phyloP scores from a whole-genome alignment of 805 yeast species.

The Wickerhamiella azyma region DNA sequence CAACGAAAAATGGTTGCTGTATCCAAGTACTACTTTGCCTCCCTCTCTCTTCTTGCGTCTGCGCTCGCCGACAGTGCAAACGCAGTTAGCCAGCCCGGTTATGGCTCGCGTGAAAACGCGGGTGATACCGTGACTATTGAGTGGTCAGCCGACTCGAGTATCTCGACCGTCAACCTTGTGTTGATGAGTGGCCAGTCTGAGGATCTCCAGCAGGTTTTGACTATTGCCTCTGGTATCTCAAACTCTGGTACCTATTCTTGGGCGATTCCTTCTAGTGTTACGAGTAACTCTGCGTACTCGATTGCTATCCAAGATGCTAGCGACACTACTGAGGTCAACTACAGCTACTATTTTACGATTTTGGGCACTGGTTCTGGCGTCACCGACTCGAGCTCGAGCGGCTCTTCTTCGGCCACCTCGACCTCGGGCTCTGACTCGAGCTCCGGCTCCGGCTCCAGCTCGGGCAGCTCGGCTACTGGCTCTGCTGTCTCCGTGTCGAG shows the following conservation, averaged over 20 bases:
- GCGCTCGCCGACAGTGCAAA: constrained; percentile 13
- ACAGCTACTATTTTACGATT: constrained; percentile 13
- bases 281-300: constrained; percentile 18
- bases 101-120: constrained; percentile 22
- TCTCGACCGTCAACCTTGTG: constrained; percentile 19
- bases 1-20: constrained; percentile 23
- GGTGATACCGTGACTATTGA: constrained; percentile 19
- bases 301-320: constrained; percentile 18
- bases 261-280: constrained; percentile 17
- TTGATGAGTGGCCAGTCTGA: constrained; percentile 21
- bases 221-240: constrained; percentile 20
- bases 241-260: constrained; percentile 23
- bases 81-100: constrained; percentile 19
- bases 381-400: neutral
- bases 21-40: constrained; percentile 5
- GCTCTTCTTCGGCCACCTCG: neutral
- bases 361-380: constrained; percentile 8
- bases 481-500: neutral
- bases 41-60: constrained; percentile 10
- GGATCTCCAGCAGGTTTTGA: constrained; percentile 16
- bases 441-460: neutral
- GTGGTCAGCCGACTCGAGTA: constrained; percentile 21
- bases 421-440: neutral
- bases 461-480: neutral
- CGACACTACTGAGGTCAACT: constrained; percentile 16